Evolutionary conservation across 306 rosid species (phyloP), one percentile per base, ranked within the genome.

Genomic region (Abrus pulchellus): DNA sequence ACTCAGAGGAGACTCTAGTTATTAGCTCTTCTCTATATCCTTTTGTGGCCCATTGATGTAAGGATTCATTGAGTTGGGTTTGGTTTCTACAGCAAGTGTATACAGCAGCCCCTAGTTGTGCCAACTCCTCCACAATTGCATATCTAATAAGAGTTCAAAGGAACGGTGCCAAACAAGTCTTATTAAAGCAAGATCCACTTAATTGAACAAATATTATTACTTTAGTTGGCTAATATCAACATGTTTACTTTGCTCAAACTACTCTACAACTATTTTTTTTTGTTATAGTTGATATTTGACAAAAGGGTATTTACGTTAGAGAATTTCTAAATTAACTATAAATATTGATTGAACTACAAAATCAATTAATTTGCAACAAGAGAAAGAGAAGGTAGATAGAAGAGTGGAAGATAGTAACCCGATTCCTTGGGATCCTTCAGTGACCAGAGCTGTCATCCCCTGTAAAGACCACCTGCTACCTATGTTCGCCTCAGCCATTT

Each of bases 81-180:
- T 82, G 48, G 45, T 61, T 85, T 10, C 86, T 69, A 3, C 82
- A 10, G 3, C 86, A 86, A 30, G 86, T 86, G 76, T 86, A 77
- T 5, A 82, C 79, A 0, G 3, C 74, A 4, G 81, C 86, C 6
- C 88, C 81, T 4, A 65, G 77, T 7, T 61, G 45, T 59, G 83
- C 77, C 50, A 85, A 50, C 50, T 85, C 83, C 80, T 73, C 88
- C 72, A 69, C 89, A 0, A 82, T 79, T 38, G 74, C 84, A 54
- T 86, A 56, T 59, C 90, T 85, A n/a, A n/a, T n/a, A n/a, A n/a
- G n/a, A n/a, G 38, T 1, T 47, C 9, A 48, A 12, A 11, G 13
- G 45, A 60, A 27, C 6, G 29, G 5, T 36, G 0, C 7, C 3
- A 53, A 4, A 11, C 50, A 72, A 47, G 38, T 1, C 38, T 4